Evolutionary conservation across 2,329 filamentous ascomycete genomes (phyloP), one percentile per base, ranked within the genome.

Genomic region (Fusarium compactum): DNA sequence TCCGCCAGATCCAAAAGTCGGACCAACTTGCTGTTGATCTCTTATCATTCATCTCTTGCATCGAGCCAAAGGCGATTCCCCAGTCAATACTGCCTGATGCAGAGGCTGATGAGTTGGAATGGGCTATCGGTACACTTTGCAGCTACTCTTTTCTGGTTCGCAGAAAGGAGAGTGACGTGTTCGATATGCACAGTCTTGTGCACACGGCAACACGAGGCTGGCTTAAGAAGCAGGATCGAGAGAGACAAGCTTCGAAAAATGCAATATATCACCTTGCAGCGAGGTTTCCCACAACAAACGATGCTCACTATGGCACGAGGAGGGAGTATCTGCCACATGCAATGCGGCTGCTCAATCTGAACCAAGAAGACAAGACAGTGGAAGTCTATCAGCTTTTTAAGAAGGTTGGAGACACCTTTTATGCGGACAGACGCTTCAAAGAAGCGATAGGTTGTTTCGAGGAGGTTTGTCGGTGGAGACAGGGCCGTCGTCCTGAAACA

Each of bases 1-100:
- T 80, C 52, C 16, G 69, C 1, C 71, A 80, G 6, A 78, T 81
- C 12, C 57, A 41, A 6, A 41, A 11, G 14, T 25, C n/a, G 5
- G 6, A 48, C 6, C 25, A 20, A 5, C 18, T 27, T 6, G 44
- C 58, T 4, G 10, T 25, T 12, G 10, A 30, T 1, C 0, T 50
- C 0, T 38, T 61, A 4, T 40, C 34, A 3, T 61, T 56, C 7
- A 56, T 56, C 15, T 61, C 58, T 10, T 40, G 14, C 1, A 56
- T 61, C 5, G 58, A 57, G 8, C 38, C 45, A 2, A 57, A 62
- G 15, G 52, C 18, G 2, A 62, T 62, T 5, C 58, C 58, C 2
- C 27, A 22, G 6, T 44, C 45, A 1, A 24, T 62, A 2, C 15
- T 62, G 1, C 58, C 58, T 7, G 15, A 7, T 9, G 15, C 16